Evolutionary conservation across 1,284 basidiomycete genomes (phyloP).

Genomic region (Leccinum subspadiceum): DNA sequence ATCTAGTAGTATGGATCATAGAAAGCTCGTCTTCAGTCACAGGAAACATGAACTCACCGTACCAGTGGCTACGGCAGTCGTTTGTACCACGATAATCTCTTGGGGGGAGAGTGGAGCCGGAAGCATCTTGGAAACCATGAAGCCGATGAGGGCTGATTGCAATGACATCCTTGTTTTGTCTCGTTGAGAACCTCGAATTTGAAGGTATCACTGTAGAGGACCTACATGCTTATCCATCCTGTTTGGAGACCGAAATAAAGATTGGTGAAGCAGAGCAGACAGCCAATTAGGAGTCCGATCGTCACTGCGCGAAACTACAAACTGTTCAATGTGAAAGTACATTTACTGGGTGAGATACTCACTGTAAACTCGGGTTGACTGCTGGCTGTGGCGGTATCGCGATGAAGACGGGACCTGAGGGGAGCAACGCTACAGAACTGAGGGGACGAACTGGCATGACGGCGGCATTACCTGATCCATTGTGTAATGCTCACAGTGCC

Average conservation of each 20-base stretch:
- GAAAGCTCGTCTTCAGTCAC: background rate
- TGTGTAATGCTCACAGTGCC: constrained; percentile 16
- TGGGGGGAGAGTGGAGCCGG: constrained; percentile 77
- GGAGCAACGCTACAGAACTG: background rate
- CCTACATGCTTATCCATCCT: constrained; percentile 73
- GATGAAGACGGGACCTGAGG: constrained; percentile 10
- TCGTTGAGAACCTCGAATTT: background rate
- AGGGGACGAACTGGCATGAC: background rate
- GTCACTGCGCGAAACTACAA: constrained; percentile 45
- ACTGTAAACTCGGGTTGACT: constrained; percentile 32
- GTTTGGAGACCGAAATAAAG: constrained; percentile 77
- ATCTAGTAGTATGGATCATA: constrained; percentile 42
- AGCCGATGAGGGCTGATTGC: constrained; percentile 90
- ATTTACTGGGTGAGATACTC: background rate
- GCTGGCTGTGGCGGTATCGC: background rate
- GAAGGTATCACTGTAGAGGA: background rate
- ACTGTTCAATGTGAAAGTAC: background rate
- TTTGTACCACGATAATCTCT: constrained; percentile 93
- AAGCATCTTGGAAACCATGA: constrained; percentile 76
- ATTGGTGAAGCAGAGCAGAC: constrained; percentile 74
- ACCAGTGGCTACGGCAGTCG: constrained; percentile 90
- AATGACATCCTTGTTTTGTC: constrained; percentile 83
- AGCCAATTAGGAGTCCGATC: constrained; percentile 67
- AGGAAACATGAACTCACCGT: constrained; percentile 42
- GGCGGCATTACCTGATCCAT: constrained; percentile 27